A percentile compares a stretch with the other conserved stretches of the same genome.
phyloP scores from a whole-genome alignment of 2,329 filamentous ascomycete genomes.

The Xylogone sp. region DNA sequence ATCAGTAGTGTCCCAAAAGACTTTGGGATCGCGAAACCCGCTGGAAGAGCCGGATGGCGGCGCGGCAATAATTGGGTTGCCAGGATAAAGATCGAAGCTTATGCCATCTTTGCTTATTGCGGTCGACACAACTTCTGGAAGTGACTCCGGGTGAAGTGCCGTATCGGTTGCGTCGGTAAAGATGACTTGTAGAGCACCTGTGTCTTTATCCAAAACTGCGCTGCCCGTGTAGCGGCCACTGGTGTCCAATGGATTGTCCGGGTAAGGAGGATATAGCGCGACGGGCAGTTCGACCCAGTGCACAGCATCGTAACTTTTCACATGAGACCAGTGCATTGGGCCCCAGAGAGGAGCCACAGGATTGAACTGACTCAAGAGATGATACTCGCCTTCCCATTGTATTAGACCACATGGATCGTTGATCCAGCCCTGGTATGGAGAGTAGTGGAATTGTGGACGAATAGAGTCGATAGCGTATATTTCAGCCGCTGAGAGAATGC shows the following conservation, averaged over 20 bases:
- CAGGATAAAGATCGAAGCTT: constrained; percentile 51
- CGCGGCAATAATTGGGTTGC: constrained; percentile 55
- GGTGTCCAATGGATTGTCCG: constrained; percentile 17
- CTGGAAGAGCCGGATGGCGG: constrained; percentile 31
- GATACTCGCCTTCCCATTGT: constrained; percentile 51
- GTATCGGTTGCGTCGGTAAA: constrained; percentile 36
- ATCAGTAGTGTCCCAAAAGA: constrained; percentile 47
- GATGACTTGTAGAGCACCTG: constrained; percentile 60
- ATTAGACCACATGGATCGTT: constrained; percentile 62
- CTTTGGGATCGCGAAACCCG: constrained; percentile 62
- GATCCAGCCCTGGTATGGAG: constrained; percentile 46
- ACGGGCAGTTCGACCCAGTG: constrained; percentile 61
- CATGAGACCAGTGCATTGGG: constrained; percentile 63
- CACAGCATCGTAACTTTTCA: constrained; percentile 55
- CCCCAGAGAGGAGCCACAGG: constrained; percentile 43
- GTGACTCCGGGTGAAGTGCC: constrained; percentile 20
- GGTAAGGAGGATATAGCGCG: constrained; percentile 46
- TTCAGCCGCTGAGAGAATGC: constrained; percentile 9
- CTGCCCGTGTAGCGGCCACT: constrained; percentile 46
- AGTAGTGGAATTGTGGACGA: constrained; percentile 51
- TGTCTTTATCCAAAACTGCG: constrained; percentile 54
- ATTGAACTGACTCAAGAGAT: constrained; percentile 61
- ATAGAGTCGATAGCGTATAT: constrained; percentile 23
- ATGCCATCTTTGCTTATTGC: constrained; percentile 57
- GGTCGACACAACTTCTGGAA: constrained; percentile 50